These are phyloP conservation scores for Fusarium sp. DNA, from an alignment of 2,329 filamentous ascomycete species.

Conservation along the genomic window DNA sequence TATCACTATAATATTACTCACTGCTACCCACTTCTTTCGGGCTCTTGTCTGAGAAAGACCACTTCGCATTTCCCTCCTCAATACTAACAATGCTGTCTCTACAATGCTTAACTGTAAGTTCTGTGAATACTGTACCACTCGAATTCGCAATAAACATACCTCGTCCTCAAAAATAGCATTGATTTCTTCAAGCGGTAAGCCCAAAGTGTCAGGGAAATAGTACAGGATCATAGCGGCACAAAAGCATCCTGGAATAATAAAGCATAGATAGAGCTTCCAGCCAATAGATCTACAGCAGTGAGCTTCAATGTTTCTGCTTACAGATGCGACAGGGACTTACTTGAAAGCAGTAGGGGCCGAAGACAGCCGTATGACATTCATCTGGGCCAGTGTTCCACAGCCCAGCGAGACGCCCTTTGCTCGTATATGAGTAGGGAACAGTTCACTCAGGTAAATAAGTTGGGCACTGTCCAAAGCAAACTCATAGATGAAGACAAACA, in stretches of 20 bases:
- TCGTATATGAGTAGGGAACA: neutral
- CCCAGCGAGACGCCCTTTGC: neutral
- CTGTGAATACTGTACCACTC: no score
- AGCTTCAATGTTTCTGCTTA: rapidly evolving
- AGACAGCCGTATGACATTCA: neutral
- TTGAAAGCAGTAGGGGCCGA: neutral
- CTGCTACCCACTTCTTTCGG: neutral
- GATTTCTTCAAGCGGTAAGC: neutral
- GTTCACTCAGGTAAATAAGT: neutral
- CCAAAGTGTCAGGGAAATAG: neutral
- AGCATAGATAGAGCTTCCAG: neutral
- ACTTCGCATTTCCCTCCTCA: neutral
- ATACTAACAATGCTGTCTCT: neutral
- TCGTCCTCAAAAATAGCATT: neutral
- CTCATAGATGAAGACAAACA: neutral
- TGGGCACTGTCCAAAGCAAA: neutral
- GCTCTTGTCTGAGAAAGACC: neutral
- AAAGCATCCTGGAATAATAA: neutral
- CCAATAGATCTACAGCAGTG: neutral
- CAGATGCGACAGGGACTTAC: neutral
- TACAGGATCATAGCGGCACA: neutral
- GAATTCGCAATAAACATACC: neutral
- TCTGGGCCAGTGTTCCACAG: neutral
- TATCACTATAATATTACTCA: neutral
- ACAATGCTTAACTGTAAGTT: neutral